Evolutionary conservation across 2,329 filamentous ascomycete species (phyloP).

Genomic region (Ceratocystis lukuohia): DNA sequence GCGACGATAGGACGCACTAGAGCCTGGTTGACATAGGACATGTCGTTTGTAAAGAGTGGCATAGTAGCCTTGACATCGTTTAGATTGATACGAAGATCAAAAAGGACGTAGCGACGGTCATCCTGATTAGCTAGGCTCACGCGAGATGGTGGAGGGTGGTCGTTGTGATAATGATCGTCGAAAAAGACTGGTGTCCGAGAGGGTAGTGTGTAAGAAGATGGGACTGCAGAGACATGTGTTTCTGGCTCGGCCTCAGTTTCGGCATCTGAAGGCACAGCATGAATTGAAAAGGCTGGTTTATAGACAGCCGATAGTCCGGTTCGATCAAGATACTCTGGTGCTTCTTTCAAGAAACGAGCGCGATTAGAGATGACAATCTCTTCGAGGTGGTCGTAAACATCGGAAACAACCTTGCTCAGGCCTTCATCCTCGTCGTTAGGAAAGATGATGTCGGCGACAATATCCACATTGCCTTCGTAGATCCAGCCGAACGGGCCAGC

Average conservation of each 20-base stretch:
- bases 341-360: constrained; percentile 17
- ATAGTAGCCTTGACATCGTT: constrained; percentile 91
- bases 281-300: constrained; percentile 15
- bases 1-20: constrained; percentile 91
- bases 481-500: constrained; percentile 97
- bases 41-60: constrained; percentile 78
- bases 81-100: constrained; percentile 87
- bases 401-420: constrained; percentile 86
- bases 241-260: constrained; percentile 8
- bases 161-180: constrained; percentile 18
- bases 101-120: constrained; percentile 69
- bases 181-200: constrained; percentile 14
- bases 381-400: constrained; percentile 92
- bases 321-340: constrained; percentile 18
- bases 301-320: constrained; percentile 19
- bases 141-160: constrained; percentile 9
- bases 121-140: constrained; percentile 30
- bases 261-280: constrained; percentile 3
- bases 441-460: constrained; percentile 90
- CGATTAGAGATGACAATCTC: constrained; percentile 74
- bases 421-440: constrained; percentile 78
- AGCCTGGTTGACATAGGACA: constrained; percentile 93
- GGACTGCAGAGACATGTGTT: constrained; percentile 14
- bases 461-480: constrained; percentile 90
- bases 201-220: constrained; percentile 16